phyloP scores from a whole-genome alignment of 108 stramenopile genomes.

The Discostella stelligeroides region DNA sequence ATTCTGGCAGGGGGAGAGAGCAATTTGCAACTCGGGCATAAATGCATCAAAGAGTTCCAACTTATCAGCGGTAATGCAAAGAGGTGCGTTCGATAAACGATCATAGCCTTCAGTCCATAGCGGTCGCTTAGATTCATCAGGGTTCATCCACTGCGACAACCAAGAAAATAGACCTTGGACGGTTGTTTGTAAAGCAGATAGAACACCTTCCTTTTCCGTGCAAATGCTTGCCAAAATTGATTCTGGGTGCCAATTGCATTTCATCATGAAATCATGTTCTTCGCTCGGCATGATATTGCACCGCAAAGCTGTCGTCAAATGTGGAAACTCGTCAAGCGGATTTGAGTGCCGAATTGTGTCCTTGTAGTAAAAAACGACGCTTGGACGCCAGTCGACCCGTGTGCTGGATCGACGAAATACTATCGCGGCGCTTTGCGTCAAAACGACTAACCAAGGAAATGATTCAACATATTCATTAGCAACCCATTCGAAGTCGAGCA shows the following conservation, averaged over 20 bases:
- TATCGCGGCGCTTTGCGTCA: constrained; percentile 52
- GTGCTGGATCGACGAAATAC: constrained; percentile 57
- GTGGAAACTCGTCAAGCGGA: constrained; percentile 62
- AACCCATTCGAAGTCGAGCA: constrained; percentile 74
- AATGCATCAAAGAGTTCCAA: constrained; percentile 12
- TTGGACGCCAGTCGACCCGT: constrained; percentile 53
- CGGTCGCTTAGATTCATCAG: constrained; percentile 43
- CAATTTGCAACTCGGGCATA: constrained; percentile 32
- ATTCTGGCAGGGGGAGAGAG: constrained; percentile 22
- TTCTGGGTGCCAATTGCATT: constrained; percentile 84
- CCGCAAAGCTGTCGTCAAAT: constrained; percentile 52
- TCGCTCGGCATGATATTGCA: constrained; percentile 54
- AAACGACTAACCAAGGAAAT: constrained; percentile 67
- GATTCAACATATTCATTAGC: constrained; percentile 66
- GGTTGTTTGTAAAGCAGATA: constrained; percentile 49
- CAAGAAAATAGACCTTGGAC: constrained; percentile 54
- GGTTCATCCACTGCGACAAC: constrained; percentile 61
- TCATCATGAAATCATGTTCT: constrained; percentile 37
- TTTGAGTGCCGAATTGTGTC: constrained; percentile 17
- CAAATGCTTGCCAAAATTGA: constrained; percentile 70
- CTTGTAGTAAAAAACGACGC: constrained; percentile 52
- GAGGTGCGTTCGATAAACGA: constrained; percentile 56
- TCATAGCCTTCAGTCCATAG: constrained; percentile 40
- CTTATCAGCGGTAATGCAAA: constrained; percentile 37
- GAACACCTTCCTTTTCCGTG: constrained; percentile 61